These are phyloP conservation scores for Chrysophaeum taylorii DNA, from an alignment of 352 stramenopile species.

Conservation along the genomic window DNA sequence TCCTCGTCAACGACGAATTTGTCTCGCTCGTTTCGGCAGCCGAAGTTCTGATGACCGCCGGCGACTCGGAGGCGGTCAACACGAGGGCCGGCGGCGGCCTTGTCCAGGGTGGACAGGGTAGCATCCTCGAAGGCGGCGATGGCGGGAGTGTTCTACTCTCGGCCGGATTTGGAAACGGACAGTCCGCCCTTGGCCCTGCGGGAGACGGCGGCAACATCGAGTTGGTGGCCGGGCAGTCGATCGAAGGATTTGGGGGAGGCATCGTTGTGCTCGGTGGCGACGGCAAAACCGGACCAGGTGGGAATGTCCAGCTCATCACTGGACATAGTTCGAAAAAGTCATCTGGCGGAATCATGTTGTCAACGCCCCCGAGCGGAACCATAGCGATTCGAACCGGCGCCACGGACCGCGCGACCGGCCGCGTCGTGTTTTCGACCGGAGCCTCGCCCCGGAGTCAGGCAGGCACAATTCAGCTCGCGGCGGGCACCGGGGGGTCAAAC, in stretches of 20 bases:
- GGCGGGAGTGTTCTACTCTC: slow-evolving; percentile 25
- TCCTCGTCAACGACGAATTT: slow-evolving; percentile 18
- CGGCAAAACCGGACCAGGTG: neutral
- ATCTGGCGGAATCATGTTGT: neutral
- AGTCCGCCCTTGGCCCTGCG: slow-evolving; percentile 19
- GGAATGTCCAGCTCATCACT: neutral
- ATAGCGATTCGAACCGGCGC: no score
- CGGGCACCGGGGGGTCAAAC: no score
- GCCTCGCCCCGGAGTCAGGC: no score
- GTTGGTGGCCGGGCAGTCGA: neutral
- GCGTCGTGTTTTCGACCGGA: no score
- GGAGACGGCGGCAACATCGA: slow-evolving; percentile 24
- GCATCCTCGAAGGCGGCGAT: slow-evolving; percentile 50
- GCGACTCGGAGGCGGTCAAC: slow-evolving; percentile 35
- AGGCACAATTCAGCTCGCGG: neutral
- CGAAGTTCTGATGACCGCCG: slow-evolving; percentile 17
- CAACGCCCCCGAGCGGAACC: no score
- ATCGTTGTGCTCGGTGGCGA: slow-evolving; percentile 20
- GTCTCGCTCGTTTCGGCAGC: slow-evolving; percentile 9
- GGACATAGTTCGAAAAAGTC: neutral
- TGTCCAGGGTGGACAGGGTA: no score
- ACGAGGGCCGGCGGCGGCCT: slow-evolving; percentile 42
- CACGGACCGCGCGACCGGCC: no score
- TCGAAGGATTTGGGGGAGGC: slow-evolving; percentile 10
- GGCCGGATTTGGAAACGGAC: neutral